Base-by-base conservation (phyloP, 352 stramenopile genomes). In the Phytophthora litchii region DNA sequence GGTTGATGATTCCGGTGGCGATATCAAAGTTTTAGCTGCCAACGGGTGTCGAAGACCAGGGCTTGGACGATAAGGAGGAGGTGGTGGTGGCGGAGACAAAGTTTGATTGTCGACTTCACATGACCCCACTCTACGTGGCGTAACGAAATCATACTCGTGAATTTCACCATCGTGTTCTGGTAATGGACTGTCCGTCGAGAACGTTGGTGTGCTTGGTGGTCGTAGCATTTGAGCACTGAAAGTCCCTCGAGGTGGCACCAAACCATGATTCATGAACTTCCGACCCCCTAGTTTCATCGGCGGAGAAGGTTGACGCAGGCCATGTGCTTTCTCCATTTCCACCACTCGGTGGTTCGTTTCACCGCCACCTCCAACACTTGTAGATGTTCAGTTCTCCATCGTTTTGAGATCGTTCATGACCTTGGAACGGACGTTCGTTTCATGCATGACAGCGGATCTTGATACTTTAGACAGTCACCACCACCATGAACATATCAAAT, bases 161-260 rank as follows among this genome's bases (percentile, higher is more conserved):
- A 23, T 32, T 37, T 38, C 42, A 46, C 6, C n/a, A 19, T 61
- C 52, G 41, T 58, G 34, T 16, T 29, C 20, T 13, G 31, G 12
- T 6, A 54, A 20, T 16, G 40, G 23, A 49, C 35, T 64, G 14
- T 57, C 46, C 6, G 31, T 51, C 12, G 60, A 64, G 46, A 58
- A 54, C 49, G 42, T 57, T 19, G 57, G 57, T 13, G 52, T 59
- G 29, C 48, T 60, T 19, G 61, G 54, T 21, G 62, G 56, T 50
- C 64, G 45, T 42, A 72, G 20, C 65, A 77, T 67, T 44, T 72
- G 61, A n/a, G 60, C 51, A 46, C 72, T 81, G 54, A 77, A 81
- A 25, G 66, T 56, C 10, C 72, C 72, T 45, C 64, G 72, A 57
- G 57, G 48, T 27, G 67, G 64, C 45, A 76, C 47, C 19, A 19